phyloP scores from a whole-genome alignment of 768 basidiomycete genomes.

The Aureoboletus auriporus region DNA sequence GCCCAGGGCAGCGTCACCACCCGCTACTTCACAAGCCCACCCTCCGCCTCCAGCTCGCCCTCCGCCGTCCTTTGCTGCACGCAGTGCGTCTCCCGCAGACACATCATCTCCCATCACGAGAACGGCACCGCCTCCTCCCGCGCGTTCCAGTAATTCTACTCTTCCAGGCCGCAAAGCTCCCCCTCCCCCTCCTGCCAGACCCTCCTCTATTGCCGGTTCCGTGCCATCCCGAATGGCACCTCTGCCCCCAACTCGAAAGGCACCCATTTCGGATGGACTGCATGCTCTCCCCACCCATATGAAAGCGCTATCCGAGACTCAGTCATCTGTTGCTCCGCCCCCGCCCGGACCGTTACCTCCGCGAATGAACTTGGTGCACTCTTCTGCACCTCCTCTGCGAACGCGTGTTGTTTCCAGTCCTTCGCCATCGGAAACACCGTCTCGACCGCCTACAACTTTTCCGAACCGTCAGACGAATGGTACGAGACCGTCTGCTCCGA shows the following conservation, averaged over 20 bases:
- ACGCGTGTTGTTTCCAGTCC: slow-evolving; percentile 25
- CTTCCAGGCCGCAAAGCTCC: slow-evolving; percentile 35
- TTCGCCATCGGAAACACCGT: slow-evolving; percentile 15
- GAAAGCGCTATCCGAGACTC: slow-evolving; percentile 43
- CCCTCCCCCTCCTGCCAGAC: slow-evolving; percentile 43
- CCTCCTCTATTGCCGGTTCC: slow-evolving; percentile 30
- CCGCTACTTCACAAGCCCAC: slow-evolving; percentile 20
- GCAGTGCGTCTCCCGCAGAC: slow-evolving; percentile 18
- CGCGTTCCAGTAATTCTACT: slow-evolving; percentile 20
- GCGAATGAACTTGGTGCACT: slow-evolving; percentile 19
- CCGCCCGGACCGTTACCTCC: slow-evolving; percentile 29
- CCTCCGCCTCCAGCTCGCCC: slow-evolving; percentile 25
- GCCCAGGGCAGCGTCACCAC: slow-evolving; percentile 27
- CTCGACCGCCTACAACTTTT: slow-evolving; percentile 7
- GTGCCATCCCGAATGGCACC: slow-evolving; percentile 33
- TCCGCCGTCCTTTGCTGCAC: slow-evolving; percentile 26
- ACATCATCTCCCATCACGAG: slow-evolving; percentile 14
- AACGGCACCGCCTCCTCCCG: slow-evolving; percentile 21
- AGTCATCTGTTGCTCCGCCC: slow-evolving; percentile 31
- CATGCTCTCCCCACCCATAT: slow-evolving; percentile 35
- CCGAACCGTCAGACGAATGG: slow-evolving; percentile 26
- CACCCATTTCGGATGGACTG: slow-evolving; percentile 22
- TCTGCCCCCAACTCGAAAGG: slow-evolving; percentile 40
- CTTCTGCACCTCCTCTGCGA: slow-evolving; percentile 14
- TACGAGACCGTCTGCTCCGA: slow-evolving; percentile 33